Evolutionary conservation across 176 grass and related monocot species (phyloP), one percentile per base, ranked within the genome.

Genomic region (Oryza glumipatula): DNA sequence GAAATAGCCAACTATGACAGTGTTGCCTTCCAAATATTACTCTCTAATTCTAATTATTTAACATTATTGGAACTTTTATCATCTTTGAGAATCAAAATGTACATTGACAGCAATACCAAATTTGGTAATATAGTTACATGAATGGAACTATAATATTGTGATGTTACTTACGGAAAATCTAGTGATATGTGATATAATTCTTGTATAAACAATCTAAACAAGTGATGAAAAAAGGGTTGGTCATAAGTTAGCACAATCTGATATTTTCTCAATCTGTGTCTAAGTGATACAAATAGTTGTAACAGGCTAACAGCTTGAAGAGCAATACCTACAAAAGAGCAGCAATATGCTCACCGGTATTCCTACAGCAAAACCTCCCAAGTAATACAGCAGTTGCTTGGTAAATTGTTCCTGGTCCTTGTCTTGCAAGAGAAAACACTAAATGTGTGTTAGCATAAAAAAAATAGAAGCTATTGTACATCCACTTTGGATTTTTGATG

Each of bases 261-360:
- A 43, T 67, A 69, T 82, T 82, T 60, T 69, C 21, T 16, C 15
- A 70, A 66, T 11, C 72, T 19, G 24, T 84, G 26, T 71, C 79
- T 17, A 81, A 69, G 51, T 12, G 43, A 39, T 77, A 38, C 67
- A 74, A 65, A 80, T 54, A 71, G 49, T 86, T 43, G 36, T 44
- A 78, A 90, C 73, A 76, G 33, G 58, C 70, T 33, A 82, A 80
- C 80, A 89, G 84, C 76, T 87, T 81, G 79, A 88, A 88, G 86
- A 98, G 81, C 65, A 90, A 92, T 95, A 95, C 96, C 89, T 98
- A 98, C 76, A 95, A 93, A 83, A 89, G 79, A 90, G 85, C 79
- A 92, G 90, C 90, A 90, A 86, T 95, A 92, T 92, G 96, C 96
- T 95, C 96, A 98, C 96, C 96, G 91, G 96, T 91, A 98, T 92